A percentile compares a stretch with the other conserved stretches of the same genome.
Evolutionary conservation across 2,329 filamentous ascomycete species (phyloP).

Genomic region (Ophiocordyceps polyrhachis-furcata): DNA sequence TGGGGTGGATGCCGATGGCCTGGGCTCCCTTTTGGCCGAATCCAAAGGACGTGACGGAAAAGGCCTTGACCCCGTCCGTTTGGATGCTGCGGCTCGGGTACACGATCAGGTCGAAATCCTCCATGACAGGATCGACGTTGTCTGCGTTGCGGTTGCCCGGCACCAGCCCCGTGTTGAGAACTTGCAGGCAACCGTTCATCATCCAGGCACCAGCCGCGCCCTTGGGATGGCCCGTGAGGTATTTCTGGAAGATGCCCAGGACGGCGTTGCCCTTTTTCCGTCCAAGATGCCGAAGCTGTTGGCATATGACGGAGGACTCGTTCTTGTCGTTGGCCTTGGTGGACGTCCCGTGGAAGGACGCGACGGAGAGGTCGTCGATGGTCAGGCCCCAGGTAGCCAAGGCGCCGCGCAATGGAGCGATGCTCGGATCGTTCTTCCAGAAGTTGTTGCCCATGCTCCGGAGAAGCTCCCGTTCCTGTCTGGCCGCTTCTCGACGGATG

Average conservation of each 20-base stretch:
- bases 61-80: slow-evolving; percentile 95
- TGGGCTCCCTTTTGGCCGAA: slow-evolving; percentile 99
- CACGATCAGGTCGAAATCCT: slow-evolving; percentile 94
- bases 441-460: slow-evolving; percentile 94
- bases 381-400: slow-evolving; percentile 96
- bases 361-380: slow-evolving; percentile 84
- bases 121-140: slow-evolving; percentile 91
- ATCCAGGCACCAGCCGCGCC: slow-evolving; percentile 99
- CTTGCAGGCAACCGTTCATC: slow-evolving; percentile 95
- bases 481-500: slow-evolving; percentile 66
- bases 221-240: slow-evolving; percentile 96
- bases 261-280: slow-evolving; percentile 93
- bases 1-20: slow-evolving; percentile 89
- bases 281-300: slow-evolving; percentile 87
- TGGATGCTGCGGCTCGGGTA: slow-evolving; percentile 92
- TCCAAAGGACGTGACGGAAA: slow-evolving; percentile 96
- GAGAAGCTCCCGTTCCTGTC: slow-evolving; percentile 86
- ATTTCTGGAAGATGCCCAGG: slow-evolving; percentile 97
- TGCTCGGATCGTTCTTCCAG: slow-evolving; percentile 90
- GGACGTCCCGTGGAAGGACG: slow-evolving; percentile 97
- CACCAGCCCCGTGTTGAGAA: slow-evolving; percentile 82
- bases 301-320: slow-evolving; percentile 91
- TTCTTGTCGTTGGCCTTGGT: slow-evolving; percentile 99
- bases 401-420: slow-evolving; percentile 87
- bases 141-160: slow-evolving; percentile 96